Conservation (phyloP, 352 stramenopile species). For the Lagenidium sp. region DNA sequence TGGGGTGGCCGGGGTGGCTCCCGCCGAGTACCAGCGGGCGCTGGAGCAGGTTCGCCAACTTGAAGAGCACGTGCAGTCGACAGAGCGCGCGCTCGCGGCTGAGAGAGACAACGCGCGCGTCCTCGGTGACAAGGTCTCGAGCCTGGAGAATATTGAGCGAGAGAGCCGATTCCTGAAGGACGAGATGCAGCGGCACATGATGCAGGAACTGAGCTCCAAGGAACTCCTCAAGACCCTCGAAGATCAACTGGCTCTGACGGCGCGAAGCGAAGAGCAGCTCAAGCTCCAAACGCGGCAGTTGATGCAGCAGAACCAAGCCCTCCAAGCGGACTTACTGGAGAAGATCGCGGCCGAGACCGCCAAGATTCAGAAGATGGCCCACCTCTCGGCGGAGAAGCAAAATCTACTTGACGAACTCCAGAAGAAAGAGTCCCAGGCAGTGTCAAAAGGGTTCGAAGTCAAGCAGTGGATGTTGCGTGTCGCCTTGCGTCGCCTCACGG, state of each 20-base stretch:
- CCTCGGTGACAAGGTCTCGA: constrained; percentile 26
- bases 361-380: constrained; percentile 63
- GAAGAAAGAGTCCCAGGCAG: constrained; percentile 24
- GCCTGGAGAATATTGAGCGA: constrained; percentile 33
- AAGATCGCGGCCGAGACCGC: constrained; percentile 54
- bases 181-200: constrained; percentile 46
- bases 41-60: constrained; percentile 27
- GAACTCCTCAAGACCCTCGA: constrained; percentile 42
- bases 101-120: constrained; percentile 30
- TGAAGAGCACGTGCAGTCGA: constrained; percentile 12
- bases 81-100: constrained; percentile 2
- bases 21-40: constrained; percentile 20
- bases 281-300: constrained; percentile 63
- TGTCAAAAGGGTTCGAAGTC: too few species aligned
- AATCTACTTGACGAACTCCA: constrained; percentile 40
- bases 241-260: constrained; percentile 39
- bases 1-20: neutral
- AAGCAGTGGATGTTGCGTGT: too few species aligned
- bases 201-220: constrained; percentile 42
- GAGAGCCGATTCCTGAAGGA: constrained; percentile 54
- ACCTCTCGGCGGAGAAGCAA: constrained; percentile 49
- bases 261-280: constrained; percentile 55
- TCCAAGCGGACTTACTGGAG: constrained; percentile 54
- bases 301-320: constrained; percentile 57
- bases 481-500: too few species aligned